These are phyloP conservation scores for Pleurotus salmoneostramineus DNA, from an alignment of 768 basidiomycete species.

Conservation along the genomic window DNA sequence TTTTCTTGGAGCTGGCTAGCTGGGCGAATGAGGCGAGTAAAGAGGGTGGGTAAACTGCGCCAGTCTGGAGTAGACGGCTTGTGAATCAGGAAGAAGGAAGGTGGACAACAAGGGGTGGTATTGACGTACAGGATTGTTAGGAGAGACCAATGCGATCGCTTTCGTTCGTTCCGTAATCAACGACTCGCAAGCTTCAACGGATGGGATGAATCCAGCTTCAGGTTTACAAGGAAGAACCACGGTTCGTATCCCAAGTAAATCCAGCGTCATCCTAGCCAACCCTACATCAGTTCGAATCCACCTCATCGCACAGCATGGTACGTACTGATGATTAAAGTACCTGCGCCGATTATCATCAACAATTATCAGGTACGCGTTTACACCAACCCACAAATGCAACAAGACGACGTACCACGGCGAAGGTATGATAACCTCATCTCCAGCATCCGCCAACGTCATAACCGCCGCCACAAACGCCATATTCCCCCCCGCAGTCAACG, in stretches of 20 bases:
- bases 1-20: constrained; percentile 46
- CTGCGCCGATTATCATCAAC: constrained; percentile 18
- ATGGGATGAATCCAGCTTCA: constrained; percentile 58
- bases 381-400: background rate
- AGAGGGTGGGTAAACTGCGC: constrained; percentile 57
- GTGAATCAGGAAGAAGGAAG: background rate
- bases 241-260: constrained; percentile 56
- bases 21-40: constrained; percentile 56
- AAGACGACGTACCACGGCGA: constrained; percentile 52
- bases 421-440: constrained; percentile 71
- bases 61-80: constrained; percentile 49
- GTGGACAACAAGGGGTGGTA: background rate
- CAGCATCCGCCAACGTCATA: constrained; percentile 63
- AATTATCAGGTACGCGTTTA: background rate
- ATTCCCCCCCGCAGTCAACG: constrained; percentile 69
- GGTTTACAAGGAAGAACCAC: constrained; percentile 51
- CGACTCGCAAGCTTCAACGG: constrained; percentile 38
- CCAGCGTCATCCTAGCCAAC: constrained; percentile 56
- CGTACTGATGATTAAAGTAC: constrained; percentile 68
- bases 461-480: constrained; percentile 62
- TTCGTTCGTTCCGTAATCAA: constrained; percentile 57
- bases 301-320: background rate
- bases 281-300: background rate
- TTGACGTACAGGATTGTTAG: constrained; percentile 67
- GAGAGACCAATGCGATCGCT: constrained; percentile 73